A percentile compares a stretch with the other conserved stretches of the same genome.
Evolutionary conservation across 2,329 filamentous ascomycete species (phyloP).

Genomic region (Talaromyces sp.): DNA sequence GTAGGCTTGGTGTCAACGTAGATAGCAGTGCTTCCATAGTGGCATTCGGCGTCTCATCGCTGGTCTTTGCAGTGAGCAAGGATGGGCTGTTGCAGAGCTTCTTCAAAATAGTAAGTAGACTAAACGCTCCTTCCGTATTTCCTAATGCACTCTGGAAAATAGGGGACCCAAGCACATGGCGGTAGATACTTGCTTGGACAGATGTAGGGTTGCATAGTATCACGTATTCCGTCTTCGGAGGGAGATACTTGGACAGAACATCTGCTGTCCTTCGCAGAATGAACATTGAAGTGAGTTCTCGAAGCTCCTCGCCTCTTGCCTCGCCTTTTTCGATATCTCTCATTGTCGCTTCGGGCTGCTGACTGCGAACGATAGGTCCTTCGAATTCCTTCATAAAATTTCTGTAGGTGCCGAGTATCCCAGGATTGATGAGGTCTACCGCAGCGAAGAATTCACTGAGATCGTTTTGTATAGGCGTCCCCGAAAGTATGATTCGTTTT

Average conservation of each 20-base stretch:
- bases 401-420: slow-evolving; percentile 59
- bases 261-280: slow-evolving; percentile 65
- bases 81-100: slow-evolving; percentile 71
- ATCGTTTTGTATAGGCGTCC: slow-evolving; percentile 67
- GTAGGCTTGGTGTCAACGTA: slow-evolving; percentile 53
- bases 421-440: slow-evolving; percentile 67
- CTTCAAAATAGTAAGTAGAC: slow-evolving; percentile 69
- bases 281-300: slow-evolving; percentile 59
- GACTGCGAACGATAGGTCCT: slow-evolving; percentile 59
- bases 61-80: slow-evolving; percentile 53
- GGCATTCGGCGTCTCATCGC: slow-evolving; percentile 46
- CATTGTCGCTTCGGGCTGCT: slow-evolving; percentile 60
- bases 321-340: slow-evolving; percentile 63
- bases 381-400: slow-evolving; percentile 65
- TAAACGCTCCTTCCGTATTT: slow-evolving; percentile 60
- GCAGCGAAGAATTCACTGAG: slow-evolving; percentile 65
- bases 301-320: slow-evolving; percentile 58
- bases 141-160: slow-evolving; percentile 61
- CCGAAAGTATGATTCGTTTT: slow-evolving; percentile 61
- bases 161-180: slow-evolving; percentile 61
- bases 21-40: slow-evolving; percentile 49
- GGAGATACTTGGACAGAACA: slow-evolving; percentile 63
- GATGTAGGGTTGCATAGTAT: slow-evolving; percentile 62
- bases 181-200: slow-evolving; percentile 60
- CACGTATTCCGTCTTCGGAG: slow-evolving; percentile 65